Evolutionary conservation across 2,329 filamentous ascomycete genomes (phyloP).

Genomic region (Colletotrichum noveboracense): DNA sequence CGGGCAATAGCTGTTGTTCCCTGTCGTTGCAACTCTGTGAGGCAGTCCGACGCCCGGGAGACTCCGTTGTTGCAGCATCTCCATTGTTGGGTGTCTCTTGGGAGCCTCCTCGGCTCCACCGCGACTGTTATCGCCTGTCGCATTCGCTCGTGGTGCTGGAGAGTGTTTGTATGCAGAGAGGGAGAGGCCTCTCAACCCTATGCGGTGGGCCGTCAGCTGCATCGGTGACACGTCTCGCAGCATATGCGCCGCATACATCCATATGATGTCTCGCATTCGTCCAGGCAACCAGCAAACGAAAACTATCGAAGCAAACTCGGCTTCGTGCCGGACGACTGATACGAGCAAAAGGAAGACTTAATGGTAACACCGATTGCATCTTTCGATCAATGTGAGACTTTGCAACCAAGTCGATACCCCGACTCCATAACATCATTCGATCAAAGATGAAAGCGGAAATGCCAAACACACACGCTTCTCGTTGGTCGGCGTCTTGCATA

Average conservation of each 20-base stretch:
- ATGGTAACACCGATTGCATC: not conserved
- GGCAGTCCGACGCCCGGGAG: not conserved
- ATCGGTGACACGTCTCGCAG: not conserved
- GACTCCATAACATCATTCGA: not conserved
- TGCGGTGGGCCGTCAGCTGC: not conserved
- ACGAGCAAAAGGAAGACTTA: not conserved
- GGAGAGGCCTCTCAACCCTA: not conserved
- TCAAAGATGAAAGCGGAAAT: not conserved
- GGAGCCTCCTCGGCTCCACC: not conserved
- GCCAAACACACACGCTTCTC: not conserved
- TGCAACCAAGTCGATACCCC: not conserved
- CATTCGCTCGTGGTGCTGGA: not conserved
- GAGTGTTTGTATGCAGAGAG: not conserved
- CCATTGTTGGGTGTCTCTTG: not conserved
- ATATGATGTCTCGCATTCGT: not conserved
- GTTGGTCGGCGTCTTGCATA: constrained; percentile 12
- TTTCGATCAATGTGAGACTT: not conserved
- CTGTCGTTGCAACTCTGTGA: not conserved
- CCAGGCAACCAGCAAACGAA: not conserved
- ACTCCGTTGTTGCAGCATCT: not conserved
- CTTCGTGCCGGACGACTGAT: not conserved
- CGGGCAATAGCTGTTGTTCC: not conserved
- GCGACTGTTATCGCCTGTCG: not conserved
- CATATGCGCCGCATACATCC: not conserved
- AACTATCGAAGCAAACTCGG: not conserved